Evolutionary conservation across 2,329 filamentous ascomycete genomes (phyloP), one percentile per base, ranked within the genome.

Genomic region (Fusarium anguioides): DNA sequence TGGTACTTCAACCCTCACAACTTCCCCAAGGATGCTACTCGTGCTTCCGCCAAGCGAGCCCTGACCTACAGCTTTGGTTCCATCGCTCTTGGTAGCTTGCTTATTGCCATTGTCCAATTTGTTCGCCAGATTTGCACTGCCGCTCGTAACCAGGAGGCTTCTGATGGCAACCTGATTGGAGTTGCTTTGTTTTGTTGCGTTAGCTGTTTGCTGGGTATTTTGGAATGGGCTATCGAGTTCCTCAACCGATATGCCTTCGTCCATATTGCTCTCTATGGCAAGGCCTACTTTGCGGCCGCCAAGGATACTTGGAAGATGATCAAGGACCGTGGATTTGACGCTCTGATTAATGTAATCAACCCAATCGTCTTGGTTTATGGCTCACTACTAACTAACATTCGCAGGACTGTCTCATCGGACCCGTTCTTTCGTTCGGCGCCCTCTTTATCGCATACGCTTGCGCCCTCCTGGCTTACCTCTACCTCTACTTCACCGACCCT

Each of bases 291-390:
- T 53, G 84, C 88, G 2, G 92, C 94, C 1, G 94, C 94, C 33
- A 97, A 96, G 80, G 92, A 93, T 71, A 97, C 93, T 0, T 97
- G 93, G 92, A 88, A 75, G 59, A 92, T 97, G 91, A 94, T 97
- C 82, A 95, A 94, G 77, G 88, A 96, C 74, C 92, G 95, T 29
- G 95, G 95, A 26, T 90, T 97, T 61, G 94, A 97, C 72, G 94
- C 93, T 0, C 86, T 98, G 3, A 86, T 97, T 72, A 97, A 97
- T 74, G 80, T 81, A 71, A 73, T 10, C 2, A n/a, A 0, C 4
- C 3, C 3, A 18, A 0, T 6, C 2, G 7, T 0, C 8, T 10
- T 18, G 9, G 8, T n/a, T 11, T 1, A 4, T 18, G n/a, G n/a
- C 5, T 2, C 18, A 35, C 36, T 31, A 10, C 69, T 77, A 62